Evolutionary conservation across 805 yeast genomes (phyloP).

Genomic region (Kodamaea hsintzibuensis): DNA sequence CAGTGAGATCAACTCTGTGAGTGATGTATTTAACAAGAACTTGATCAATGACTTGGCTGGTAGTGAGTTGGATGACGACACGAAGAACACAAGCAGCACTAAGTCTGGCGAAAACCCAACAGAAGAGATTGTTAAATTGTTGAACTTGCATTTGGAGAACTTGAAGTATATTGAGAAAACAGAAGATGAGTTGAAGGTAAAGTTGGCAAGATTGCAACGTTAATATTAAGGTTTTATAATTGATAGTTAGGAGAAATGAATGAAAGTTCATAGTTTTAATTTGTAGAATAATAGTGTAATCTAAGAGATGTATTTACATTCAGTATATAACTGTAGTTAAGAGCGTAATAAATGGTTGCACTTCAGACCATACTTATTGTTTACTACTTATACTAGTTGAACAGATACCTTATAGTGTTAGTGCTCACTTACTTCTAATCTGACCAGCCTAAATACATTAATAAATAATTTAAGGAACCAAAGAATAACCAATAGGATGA

Average conservation of each 20-base stretch:
- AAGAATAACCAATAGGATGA: too few relatives aligned
- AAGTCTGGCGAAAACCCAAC: conserved; percentile 42
- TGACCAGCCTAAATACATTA: too few relatives aligned
- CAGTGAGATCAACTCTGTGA: conserved; percentile 78
- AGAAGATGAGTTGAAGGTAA: conserved; percentile 66
- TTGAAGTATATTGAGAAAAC: conserved; percentile 82
- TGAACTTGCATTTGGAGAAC: conserved; percentile 88
- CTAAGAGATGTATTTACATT: too few relatives aligned
- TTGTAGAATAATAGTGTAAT: too few relatives aligned
- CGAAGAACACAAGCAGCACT: conserved; percentile 17
- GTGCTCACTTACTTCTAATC: too few relatives aligned
- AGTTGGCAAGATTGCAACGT: conserved; percentile 46
- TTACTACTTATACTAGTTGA: background rate
- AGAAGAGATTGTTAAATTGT: conserved; percentile 72
- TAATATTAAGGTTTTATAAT: background rate
- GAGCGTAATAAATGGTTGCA: too few relatives aligned
- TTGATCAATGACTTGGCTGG: conserved; percentile 39
- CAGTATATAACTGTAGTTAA: too few relatives aligned
- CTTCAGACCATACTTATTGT: too few relatives aligned
- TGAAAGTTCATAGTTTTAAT: too few relatives aligned
- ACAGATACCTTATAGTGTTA: too few relatives aligned
- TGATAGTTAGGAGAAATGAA: background rate
- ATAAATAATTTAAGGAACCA: too few relatives aligned
- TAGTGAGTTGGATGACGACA: conserved; percentile 22
- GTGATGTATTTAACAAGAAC: conserved; percentile 71